phyloP scores from a whole-genome alignment of 768 basidiomycete species.

The Panus rudis region DNA sequence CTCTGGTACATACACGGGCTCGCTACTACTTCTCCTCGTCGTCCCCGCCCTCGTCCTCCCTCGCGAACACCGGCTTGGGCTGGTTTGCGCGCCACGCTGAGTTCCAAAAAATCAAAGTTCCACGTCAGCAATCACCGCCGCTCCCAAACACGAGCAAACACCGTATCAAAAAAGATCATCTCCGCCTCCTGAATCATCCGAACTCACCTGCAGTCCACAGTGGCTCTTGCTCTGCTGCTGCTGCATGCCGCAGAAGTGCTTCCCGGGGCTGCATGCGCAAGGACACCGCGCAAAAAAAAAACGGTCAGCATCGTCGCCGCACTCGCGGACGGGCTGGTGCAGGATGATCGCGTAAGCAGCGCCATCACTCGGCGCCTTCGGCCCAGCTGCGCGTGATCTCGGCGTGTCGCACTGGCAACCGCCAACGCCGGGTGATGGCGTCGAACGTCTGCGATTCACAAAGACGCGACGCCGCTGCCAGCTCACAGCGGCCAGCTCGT shows the following conservation, averaged over 20 bases:
- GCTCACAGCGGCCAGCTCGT: background rate
- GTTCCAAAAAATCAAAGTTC: constrained; percentile 18
- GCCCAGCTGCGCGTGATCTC: constrained; percentile 9
- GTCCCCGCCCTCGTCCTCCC: constrained; percentile 48
- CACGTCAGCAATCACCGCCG: constrained; percentile 29
- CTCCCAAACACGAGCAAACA: constrained; percentile 36
- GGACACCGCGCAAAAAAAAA: no score
- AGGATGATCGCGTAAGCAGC: no score
- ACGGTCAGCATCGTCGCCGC: no score
- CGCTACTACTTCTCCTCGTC: constrained; percentile 41
- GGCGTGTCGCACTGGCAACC: constrained; percentile 14
- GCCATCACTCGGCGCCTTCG: background rate
- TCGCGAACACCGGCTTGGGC: constrained; percentile 78
- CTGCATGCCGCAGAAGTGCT: constrained; percentile 90
- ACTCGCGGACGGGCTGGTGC: no score
- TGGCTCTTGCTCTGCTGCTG: constrained; percentile 67
- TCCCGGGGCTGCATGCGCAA: constrained; percentile 72
- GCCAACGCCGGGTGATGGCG: constrained; percentile 8
- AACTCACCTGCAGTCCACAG: constrained; percentile 79
- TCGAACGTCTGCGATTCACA: background rate
- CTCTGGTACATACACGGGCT: constrained; percentile 13
- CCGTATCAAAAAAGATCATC: constrained; percentile 13
- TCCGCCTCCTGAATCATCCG: constrained; percentile 4
- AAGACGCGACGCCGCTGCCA: background rate
- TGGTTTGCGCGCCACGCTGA: constrained; percentile 85